Evolutionary conservation across 2,329 filamentous ascomycete species (phyloP).

Genomic region (Knoxdaviesia capensis): DNA sequence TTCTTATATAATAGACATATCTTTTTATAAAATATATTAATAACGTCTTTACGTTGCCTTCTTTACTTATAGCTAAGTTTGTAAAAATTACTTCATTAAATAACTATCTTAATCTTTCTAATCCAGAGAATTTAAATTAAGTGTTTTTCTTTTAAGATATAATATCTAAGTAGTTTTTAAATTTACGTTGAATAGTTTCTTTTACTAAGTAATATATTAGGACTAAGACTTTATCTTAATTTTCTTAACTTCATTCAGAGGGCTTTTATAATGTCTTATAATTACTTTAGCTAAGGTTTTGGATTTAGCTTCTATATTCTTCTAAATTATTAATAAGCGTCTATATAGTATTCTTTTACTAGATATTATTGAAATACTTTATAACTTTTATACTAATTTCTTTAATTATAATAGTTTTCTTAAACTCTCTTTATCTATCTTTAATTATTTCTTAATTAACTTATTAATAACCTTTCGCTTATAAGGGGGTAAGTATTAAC

Average conservation of each 20-base stretch:
- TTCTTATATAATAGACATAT: background rate
- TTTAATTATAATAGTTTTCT: slow-evolving; percentile 1
- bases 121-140: too few species aligned
- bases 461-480: too few species aligned
- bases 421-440: slow-evolving; percentile 1
- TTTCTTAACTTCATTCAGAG: background rate
- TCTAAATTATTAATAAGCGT: background rate
- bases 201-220: too few species aligned
- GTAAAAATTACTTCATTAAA: background rate
- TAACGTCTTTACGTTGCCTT: background rate
- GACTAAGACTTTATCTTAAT: background rate
- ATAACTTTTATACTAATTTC: background rate
- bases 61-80: too few species aligned
- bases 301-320: background rate
- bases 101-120: background rate
- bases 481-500: too few species aligned
- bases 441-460: background rate
- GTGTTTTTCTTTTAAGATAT: background rate
- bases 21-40: background rate
- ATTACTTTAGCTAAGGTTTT: background rate
- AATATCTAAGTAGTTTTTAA: background rate
- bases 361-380: too few species aligned
- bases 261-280: background rate
- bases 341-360: too few species aligned
- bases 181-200: background rate